Conservation (phyloP, 257 asterid genomes). For the Salvia splendens region DNA sequence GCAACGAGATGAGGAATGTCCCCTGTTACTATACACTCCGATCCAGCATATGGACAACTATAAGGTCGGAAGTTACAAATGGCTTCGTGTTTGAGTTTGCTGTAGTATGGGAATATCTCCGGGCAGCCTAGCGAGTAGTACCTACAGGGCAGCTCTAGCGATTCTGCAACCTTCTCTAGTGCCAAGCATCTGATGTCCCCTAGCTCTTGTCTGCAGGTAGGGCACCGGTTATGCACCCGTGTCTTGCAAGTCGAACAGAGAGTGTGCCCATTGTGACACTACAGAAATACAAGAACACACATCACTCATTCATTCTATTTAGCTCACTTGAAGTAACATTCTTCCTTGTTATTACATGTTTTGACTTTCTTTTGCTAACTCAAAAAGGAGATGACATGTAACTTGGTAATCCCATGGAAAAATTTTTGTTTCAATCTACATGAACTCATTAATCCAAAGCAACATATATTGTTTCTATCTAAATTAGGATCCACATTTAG, state of each 20-base stretch:
- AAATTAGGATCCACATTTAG: neutral
- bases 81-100: conserved; percentile 76
- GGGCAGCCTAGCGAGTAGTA: conserved; percentile 68
- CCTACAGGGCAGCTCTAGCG: conserved; percentile 78
- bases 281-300: conserved; percentile 22
- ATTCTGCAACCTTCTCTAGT: conserved; percentile 74
- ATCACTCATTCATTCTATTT: neutral
- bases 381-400: neutral
- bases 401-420: no score
- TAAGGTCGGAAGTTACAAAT: conserved; percentile 72
- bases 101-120: conserved; percentile 77
- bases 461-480: no score
- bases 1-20: conserved; percentile 75
- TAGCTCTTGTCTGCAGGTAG: conserved; percentile 83
- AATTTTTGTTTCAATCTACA: no score
- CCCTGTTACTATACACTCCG: conserved; percentile 69
- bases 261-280: conserved; percentile 46
- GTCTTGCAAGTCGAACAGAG: conserved; percentile 64
- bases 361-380: neutral
- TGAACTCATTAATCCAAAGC: no score
- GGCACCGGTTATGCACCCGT: conserved; percentile 74
- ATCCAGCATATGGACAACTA: conserved; percentile 80
- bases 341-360: neutral
- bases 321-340: neutral
- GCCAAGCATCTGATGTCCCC: conserved; percentile 84